These are phyloP conservation scores for Skeletonema costatum DNA, from an alignment of 108 stramenopile species.

Conservation along the genomic window DNA sequence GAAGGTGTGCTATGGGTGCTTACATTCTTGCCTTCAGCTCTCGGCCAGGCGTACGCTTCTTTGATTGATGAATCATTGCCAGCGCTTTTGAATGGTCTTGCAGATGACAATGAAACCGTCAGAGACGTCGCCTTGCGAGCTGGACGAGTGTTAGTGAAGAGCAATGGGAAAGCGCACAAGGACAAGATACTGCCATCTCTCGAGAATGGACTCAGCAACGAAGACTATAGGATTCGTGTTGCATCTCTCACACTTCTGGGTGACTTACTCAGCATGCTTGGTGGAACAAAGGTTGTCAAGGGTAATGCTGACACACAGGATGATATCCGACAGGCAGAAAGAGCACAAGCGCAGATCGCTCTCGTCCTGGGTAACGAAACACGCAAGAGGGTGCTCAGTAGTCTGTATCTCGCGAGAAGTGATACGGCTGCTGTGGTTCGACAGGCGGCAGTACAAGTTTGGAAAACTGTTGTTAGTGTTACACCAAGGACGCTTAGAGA, in stretches of 20 bases:
- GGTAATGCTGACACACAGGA: constrained; percentile 90
- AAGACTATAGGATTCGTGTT: constrained; percentile 94
- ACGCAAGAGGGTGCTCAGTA: constrained; percentile 85
- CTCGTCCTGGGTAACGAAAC: constrained; percentile 84
- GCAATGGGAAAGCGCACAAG: constrained; percentile 90
- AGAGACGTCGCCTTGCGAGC: constrained; percentile 95
- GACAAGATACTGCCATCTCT: constrained; percentile 94
- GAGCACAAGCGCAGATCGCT: constrained; percentile 87
- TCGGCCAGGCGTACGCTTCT: constrained; percentile 86
- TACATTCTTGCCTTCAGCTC: constrained; percentile 94
- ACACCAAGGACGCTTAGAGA: constrained; percentile 93
- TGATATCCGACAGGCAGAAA: constrained; percentile 84
- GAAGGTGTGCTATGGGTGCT: constrained; percentile 99
- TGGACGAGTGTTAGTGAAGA: constrained; percentile 93
- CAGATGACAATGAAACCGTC: constrained; percentile 93
- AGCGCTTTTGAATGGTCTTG: constrained; percentile 92
- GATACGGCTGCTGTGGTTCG: constrained; percentile 92
- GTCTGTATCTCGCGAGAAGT: constrained; percentile 92
- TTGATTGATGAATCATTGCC: constrained; percentile 90
- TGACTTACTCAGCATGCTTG: constrained; percentile 94
- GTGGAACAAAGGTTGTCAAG: constrained; percentile 87
- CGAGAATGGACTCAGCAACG: constrained; percentile 89
- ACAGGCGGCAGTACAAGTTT: constrained; percentile 94
- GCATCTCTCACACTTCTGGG: constrained; percentile 94
- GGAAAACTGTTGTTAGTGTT: constrained; percentile 98